Evolutionary conservation across 2,329 filamentous ascomycete species (phyloP).

Genomic region (Alternaria rosae): DNA sequence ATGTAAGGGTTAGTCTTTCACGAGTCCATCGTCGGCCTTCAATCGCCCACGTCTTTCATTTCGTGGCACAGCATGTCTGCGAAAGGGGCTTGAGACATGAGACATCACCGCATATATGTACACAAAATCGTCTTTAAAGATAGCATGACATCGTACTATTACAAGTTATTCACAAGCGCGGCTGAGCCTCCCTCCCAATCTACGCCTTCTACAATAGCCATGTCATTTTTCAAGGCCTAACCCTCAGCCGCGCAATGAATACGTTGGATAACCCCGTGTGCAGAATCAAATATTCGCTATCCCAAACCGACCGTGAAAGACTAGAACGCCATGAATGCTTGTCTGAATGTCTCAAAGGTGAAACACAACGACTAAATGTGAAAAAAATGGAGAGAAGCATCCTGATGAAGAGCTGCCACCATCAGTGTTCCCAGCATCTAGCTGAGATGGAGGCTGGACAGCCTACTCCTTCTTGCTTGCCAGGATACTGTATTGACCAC

Average conservation of each 20-base stretch:
- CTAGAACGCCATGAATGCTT: constrained; percentile 34
- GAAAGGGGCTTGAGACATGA: background rate
- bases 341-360: constrained; percentile 6
- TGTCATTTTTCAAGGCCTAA: constrained; percentile 4
- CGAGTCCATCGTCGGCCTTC: background rate
- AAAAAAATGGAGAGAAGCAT: constrained; percentile 16
- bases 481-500: constrained; percentile 82
- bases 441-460: background rate
- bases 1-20: background rate
- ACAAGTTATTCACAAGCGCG: constrained; percentile 19
- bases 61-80: background rate
- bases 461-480: constrained; percentile 46
- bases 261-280: constrained; percentile 5
- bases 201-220: constrained; percentile 11
- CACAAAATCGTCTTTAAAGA: background rate
- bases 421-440: background rate
- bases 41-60: background rate
- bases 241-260: constrained; percentile 7
- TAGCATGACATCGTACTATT: constrained; percentile 20
- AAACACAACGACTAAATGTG: constrained; percentile 11
- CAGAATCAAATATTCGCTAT: constrained; percentile 13
- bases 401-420: background rate
- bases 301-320: constrained; percentile 14
- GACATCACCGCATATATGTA: background rate
- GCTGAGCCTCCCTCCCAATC: constrained; percentile 10